Percentiles rank a stretch among this genome's conserved stretches.
phyloP scores from a whole-genome alignment of 2,329 filamentous ascomycete species.

The Fusarium nanum region DNA sequence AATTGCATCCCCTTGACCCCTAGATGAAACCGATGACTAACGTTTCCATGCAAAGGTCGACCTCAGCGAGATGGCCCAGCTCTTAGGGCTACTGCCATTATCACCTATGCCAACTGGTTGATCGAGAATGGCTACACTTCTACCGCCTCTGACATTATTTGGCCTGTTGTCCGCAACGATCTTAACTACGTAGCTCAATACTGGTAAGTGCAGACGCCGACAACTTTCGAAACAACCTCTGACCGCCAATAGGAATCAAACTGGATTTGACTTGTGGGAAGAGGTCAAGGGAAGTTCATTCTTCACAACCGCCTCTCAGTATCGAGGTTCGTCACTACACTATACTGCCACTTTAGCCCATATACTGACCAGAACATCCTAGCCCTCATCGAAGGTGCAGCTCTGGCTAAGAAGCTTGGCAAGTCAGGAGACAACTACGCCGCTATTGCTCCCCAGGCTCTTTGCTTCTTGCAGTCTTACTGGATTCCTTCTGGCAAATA shows the following conservation, averaged over 20 bases:
- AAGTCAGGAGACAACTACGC: slow-evolving; percentile 70
- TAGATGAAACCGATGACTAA: slow-evolving; percentile 13
- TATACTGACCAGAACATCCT: not conserved
- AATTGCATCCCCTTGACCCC: not conserved
- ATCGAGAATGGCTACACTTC: slow-evolving; percentile 72
- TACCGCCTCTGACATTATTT: slow-evolving; percentile 67
- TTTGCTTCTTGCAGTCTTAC: slow-evolving; percentile 80
- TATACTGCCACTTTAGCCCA: not conserved
- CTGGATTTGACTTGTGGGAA: slow-evolving; percentile 84
- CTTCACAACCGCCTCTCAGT: slow-evolving; percentile 78
- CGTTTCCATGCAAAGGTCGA: slow-evolving; percentile 58
- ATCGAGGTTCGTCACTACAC: slow-evolving; percentile 63
- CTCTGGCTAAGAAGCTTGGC: slow-evolving; percentile 72
- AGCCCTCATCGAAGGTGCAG: slow-evolving; percentile 74
- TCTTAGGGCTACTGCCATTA: slow-evolving; percentile 78
- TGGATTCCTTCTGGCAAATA: slow-evolving; percentile 73
- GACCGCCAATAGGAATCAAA: slow-evolving; percentile 58
- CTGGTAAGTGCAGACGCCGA: slow-evolving; percentile 58
- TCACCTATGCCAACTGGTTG: slow-evolving; percentile 78
- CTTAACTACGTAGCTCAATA: slow-evolving; percentile 80
- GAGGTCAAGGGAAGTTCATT: slow-evolving; percentile 82
- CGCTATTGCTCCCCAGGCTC: slow-evolving; percentile 73
- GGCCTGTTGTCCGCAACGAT: slow-evolving; percentile 82
- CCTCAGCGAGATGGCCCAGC: slow-evolving; percentile 85
- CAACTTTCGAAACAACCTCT: not conserved